Conservation (phyloP, 148 eudicot genomes). For the Heliamphora exappendiculata region DNA sequence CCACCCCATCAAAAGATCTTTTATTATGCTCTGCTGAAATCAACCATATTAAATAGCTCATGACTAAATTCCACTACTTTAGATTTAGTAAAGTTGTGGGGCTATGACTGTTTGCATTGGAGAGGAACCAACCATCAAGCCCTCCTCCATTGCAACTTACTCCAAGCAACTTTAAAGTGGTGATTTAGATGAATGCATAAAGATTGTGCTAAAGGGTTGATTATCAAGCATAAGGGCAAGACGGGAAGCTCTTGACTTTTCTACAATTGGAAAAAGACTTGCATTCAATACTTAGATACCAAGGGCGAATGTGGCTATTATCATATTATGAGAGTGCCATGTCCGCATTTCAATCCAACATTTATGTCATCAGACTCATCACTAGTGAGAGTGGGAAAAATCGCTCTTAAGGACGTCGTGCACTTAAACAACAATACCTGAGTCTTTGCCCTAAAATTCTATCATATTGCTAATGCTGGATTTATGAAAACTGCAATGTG, state of each 20-base stretch:
- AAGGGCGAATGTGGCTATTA: background rate
- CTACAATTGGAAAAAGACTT: background rate
- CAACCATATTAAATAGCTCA: no score
- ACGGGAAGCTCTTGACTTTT: no score
- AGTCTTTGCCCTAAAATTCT: background rate
- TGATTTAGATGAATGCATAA: background rate
- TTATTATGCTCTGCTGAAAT: no score
- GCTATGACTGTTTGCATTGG: no score
- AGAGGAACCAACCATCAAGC: no score
- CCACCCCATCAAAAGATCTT: no score
- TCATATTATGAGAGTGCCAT: background rate
- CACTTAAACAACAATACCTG: background rate
- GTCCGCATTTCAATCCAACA: background rate
- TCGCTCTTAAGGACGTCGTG: background rate
- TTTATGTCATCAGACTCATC: background rate
- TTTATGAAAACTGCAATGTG: background rate
- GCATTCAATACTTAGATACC: background rate
- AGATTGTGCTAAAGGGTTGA: background rate
- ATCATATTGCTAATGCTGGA: background rate
- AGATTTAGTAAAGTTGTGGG: no score
- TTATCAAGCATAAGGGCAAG: background rate
- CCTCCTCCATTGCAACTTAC: no score
- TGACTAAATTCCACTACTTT: no score
- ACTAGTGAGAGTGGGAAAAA: background rate
- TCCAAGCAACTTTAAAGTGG: background rate